phyloP scores from a whole-genome alignment of 2,329 filamentous ascomycete species.

The Pseudocercospora cruenta region DNA sequence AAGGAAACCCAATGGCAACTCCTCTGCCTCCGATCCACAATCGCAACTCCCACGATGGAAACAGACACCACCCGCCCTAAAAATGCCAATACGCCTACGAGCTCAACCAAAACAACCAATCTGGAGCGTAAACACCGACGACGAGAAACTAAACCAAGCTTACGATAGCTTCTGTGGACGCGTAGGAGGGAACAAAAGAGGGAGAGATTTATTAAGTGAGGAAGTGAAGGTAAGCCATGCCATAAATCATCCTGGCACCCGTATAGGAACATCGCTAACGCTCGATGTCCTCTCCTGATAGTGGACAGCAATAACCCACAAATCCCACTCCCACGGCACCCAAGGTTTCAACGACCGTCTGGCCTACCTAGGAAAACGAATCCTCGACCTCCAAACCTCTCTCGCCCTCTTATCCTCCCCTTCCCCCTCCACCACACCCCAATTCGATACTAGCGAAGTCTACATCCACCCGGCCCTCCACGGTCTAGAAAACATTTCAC shows the following conservation, averaged over 20 bases:
- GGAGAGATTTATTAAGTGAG: slow-evolving; percentile 79
- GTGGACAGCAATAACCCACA: slow-evolving; percentile 96
- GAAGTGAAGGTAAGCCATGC: slow-evolving; percentile 85
- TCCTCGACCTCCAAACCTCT: slow-evolving; percentile 67
- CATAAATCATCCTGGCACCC: no score
- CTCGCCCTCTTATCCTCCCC: slow-evolving; percentile 61
- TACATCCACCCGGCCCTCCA: slow-evolving; percentile 72
- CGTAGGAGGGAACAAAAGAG: slow-evolving; percentile 33
- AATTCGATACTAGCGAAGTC: slow-evolving; percentile 25
- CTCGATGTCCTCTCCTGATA: slow-evolving; percentile 19
- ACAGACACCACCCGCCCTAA: slow-evolving; percentile 53
- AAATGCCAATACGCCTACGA: slow-evolving; percentile 58
- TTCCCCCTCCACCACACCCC: slow-evolving; percentile 11
- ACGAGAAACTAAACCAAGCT: slow-evolving; percentile 72
- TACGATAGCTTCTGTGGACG: slow-evolving; percentile 76
- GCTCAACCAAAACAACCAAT: slow-evolving; percentile 58
- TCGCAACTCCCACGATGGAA: slow-evolving; percentile 52
- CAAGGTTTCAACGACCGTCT: slow-evolving; percentile 93
- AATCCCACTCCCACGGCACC: slow-evolving; percentile 94
- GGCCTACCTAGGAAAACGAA: slow-evolving; percentile 76
- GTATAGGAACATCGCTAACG: no score
- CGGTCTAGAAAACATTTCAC: slow-evolving; percentile 72
- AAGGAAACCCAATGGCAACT: background rate
- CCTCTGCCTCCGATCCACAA: slow-evolving; percentile 28
- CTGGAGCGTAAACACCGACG: slow-evolving; percentile 77